Base-by-base conservation (phyloP, 768 basidiomycete genomes). In the Crepidotus variabilis region DNA sequence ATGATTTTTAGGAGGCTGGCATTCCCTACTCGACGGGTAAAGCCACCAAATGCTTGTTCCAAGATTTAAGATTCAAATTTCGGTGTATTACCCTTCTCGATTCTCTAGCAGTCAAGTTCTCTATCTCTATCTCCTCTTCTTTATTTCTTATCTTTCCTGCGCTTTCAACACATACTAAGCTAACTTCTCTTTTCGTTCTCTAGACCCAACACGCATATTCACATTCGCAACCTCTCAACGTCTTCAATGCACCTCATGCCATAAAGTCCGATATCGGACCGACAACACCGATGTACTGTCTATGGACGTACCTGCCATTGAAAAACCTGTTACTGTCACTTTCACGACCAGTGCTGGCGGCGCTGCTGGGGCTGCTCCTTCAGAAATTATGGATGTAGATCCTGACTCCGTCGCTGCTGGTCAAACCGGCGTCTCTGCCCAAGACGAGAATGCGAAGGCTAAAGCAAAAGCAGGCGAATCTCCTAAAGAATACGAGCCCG, bases 161-260 rank as follows among this genome's bases (percentile, higher is more conserved):
- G 2, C 39, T 43, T 20, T 11, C 39, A 43, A 11, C 11, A 35
- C 23, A 51, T 21, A 9, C 9, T 13, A 21, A 16, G 10, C 53
- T 3, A 43, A 45, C 24, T 28, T 11, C 39, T 43, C 39, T 16
- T 11, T 9, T 7, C 35, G 10, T 58, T 23, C 49, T 28, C 59
- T 59, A 67, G 90, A 96, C 60, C 81, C 94, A 2, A 94, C 94
- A 0, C 77, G 79, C 46, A 72, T 85, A 1, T 94, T 98, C 64
- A 75, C 80, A 5, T 98, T 92, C 63, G 90, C 85, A 1, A 77
- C 89, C 64, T 93, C 98, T 69, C 95, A 98, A 68, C 78, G 90
- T 7, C 72, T 99, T 55, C 84, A 96, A 67, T 99, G 97, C 67
- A 69, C 68, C 0, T 76, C 82, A 0, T 99, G 97, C 70, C 73